These are phyloP conservation scores for Pythium phragmiticola DNA, from an alignment of 352 stramenopile species.

Conservation along the genomic window DNA sequence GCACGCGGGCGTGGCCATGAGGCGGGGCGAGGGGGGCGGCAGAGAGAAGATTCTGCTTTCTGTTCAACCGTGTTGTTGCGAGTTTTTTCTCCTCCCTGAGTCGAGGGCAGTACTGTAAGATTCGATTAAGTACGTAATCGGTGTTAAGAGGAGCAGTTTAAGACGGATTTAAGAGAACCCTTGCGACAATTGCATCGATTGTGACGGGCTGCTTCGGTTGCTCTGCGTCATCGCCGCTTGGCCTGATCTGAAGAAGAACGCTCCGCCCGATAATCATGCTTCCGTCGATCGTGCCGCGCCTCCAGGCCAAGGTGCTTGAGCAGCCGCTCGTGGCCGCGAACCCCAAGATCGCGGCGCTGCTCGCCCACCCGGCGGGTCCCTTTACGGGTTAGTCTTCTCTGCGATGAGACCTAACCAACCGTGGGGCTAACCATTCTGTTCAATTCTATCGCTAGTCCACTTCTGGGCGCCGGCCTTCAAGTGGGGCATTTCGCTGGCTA, in stretches of 20 bases:
- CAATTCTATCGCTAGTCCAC: constrained; percentile 46
- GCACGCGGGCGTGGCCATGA: background rate
- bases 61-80: background rate
- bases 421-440: background rate
- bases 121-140: constrained; percentile 1
- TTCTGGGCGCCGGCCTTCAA: constrained; percentile 91
- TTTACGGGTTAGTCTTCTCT: constrained; percentile 62
- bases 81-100: background rate
- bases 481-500: constrained; percentile 86
- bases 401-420: background rate
- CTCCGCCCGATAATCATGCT: constrained; percentile 33
- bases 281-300: constrained; percentile 65
- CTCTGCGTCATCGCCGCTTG: constrained; percentile 7
- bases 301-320: constrained; percentile 75
- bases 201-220: background rate
- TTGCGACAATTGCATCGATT: background rate
- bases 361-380: constrained; percentile 78
- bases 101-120: background rate
- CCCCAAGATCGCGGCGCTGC: constrained; percentile 53
- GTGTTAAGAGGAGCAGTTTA: background rate
- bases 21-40: background rate
- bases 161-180: constrained; percentile 1
- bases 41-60: background rate
- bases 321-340: constrained; percentile 68
- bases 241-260: background rate